Evolutionary conservation across 352 stramenopile species (phyloP).

Genomic region (Phytophthora meadii): DNA sequence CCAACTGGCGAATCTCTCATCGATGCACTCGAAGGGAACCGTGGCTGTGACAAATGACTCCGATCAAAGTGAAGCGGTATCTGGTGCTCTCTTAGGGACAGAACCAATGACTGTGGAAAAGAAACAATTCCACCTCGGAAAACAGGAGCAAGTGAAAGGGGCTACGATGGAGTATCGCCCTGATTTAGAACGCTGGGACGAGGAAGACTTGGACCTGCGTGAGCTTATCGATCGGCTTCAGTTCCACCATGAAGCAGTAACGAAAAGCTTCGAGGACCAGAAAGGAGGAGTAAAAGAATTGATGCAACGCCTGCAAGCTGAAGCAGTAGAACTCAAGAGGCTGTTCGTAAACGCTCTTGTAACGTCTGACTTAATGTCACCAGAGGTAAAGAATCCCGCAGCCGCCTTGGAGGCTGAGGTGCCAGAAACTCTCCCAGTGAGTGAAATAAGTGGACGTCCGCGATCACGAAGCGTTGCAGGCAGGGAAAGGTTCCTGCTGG

Average conservation of each 20-base stretch:
- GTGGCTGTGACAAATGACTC: slow-evolving; percentile 45
- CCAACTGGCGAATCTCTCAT: slow-evolving; percentile 61
- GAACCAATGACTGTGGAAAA: slow-evolving; percentile 16
- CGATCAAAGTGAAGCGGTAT: slow-evolving; percentile 6
- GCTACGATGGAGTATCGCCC: slow-evolving; percentile 46
- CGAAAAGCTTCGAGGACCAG: slow-evolving; percentile 79
- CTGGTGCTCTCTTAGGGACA: slow-evolving; percentile 9
- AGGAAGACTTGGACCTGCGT: slow-evolving; percentile 78
- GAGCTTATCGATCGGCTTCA: slow-evolving; percentile 81
- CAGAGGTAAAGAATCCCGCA: neutral
- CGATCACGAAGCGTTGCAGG: slow-evolving; percentile 31
- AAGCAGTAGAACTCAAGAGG: slow-evolving; percentile 71
- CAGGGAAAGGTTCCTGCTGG: slow-evolving; percentile 48
- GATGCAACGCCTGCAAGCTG: slow-evolving; percentile 70
- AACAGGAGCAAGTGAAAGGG: slow-evolving; percentile 19
- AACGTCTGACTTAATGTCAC: slow-evolving; percentile 28
- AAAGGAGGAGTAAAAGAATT: slow-evolving; percentile 68
- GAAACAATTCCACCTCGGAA: slow-evolving; percentile 30
- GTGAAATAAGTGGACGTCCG: slow-evolving; percentile 29
- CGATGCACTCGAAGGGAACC: slow-evolving; percentile 78
- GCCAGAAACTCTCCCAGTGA: slow-evolving; percentile 18
- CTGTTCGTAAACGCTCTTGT: slow-evolving; percentile 68
- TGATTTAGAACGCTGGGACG: slow-evolving; percentile 71
- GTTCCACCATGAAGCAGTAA: slow-evolving; percentile 78
- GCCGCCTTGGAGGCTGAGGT: neutral